Evolutionary conservation across 2,329 filamentous ascomycete genomes (phyloP).

Genomic region (Diplodia corticola): DNA sequence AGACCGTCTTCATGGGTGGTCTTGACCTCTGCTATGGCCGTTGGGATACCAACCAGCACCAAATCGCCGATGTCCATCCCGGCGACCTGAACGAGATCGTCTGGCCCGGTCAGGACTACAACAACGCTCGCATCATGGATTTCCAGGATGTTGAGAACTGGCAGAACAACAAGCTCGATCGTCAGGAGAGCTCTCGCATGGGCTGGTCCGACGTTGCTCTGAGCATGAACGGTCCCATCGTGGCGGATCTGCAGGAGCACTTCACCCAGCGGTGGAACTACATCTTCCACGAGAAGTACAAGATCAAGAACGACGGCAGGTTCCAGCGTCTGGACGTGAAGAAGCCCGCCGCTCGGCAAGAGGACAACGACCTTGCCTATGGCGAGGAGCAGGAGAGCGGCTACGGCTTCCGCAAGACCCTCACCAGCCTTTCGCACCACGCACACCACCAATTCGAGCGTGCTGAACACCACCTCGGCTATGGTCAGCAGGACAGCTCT

Average conservation of each 20-base stretch:
- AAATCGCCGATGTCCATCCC: conserved; percentile 81
- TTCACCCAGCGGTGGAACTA: conserved; percentile 92
- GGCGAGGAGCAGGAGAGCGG: conserved; percentile 31
- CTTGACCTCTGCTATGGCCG: conserved; percentile 83
- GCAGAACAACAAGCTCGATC: conserved; percentile 83
- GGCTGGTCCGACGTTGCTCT: conserved; percentile 89
- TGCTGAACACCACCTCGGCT: conserved; percentile 30
- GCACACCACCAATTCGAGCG: conserved; percentile 23
- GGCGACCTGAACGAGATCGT: conserved; percentile 72
- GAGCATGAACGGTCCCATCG: conserved; percentile 71
- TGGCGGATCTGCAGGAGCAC: conserved; percentile 72
- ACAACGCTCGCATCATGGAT: conserved; percentile 81
- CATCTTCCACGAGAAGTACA: conserved; percentile 82
- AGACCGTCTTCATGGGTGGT: conserved; percentile 85
- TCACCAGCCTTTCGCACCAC: conserved; percentile 14
- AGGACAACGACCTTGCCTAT: conserved; percentile 39
- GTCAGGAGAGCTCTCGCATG: conserved; percentile 79
- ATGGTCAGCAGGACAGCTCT: conserved; percentile 25
- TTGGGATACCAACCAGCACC: conserved; percentile 85
- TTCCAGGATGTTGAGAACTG: conserved; percentile 76
- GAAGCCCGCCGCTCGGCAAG: conserved; percentile 33
- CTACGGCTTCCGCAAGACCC: conserved; percentile 30
- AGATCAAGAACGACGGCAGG: conserved; percentile 53
- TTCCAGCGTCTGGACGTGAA: conserved; percentile 42
- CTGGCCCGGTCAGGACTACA: conserved; percentile 90